Conservation (phyloP, 129 eudicot species). For the Helichrysum umbraculigerum region DNA sequence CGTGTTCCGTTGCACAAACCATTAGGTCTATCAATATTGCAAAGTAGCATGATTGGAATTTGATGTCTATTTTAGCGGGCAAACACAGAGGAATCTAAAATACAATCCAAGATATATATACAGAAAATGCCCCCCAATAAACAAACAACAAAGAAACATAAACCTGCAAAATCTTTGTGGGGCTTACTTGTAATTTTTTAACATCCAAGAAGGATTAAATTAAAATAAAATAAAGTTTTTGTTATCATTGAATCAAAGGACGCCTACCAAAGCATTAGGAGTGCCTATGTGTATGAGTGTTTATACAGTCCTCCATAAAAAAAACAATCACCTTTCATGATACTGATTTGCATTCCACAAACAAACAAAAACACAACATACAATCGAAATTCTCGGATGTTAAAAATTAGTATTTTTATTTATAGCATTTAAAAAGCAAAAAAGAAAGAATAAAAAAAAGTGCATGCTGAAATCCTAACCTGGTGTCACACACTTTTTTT, state of each 20-base stretch:
- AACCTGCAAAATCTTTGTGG: constrained; percentile 75
- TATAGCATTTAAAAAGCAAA: background rate
- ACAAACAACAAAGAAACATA: constrained; percentile 85
- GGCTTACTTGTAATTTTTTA: constrained; percentile 54
- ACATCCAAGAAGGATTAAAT: constrained; percentile 37
- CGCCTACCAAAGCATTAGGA: constrained; percentile 94
- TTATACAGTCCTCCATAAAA: constrained; percentile 44
- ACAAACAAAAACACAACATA: constrained; percentile 26
- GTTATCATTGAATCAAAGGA: constrained; percentile 69
- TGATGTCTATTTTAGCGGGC: constrained; percentile 39
- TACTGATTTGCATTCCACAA: constrained; percentile 37
- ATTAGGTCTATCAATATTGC: no score
- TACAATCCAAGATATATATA: constrained; percentile 48
- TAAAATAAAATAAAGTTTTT: constrained; percentile 33
- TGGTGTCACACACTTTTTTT: constrained; percentile 27
- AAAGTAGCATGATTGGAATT: no score
- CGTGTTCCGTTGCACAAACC: no score
- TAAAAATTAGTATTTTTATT: no score
- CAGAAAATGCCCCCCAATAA: constrained; percentile 63
- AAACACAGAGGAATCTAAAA: constrained; percentile 41
- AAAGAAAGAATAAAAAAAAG: constrained; percentile 10
- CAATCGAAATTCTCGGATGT: background rate
- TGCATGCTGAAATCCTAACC: constrained; percentile 45
- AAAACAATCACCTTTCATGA: constrained; percentile 82
- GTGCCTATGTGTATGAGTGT: constrained; percentile 53